phyloP scores from a whole-genome alignment of 2,329 filamentous ascomycete species.

The Scolecobasidium constrictum region DNA sequence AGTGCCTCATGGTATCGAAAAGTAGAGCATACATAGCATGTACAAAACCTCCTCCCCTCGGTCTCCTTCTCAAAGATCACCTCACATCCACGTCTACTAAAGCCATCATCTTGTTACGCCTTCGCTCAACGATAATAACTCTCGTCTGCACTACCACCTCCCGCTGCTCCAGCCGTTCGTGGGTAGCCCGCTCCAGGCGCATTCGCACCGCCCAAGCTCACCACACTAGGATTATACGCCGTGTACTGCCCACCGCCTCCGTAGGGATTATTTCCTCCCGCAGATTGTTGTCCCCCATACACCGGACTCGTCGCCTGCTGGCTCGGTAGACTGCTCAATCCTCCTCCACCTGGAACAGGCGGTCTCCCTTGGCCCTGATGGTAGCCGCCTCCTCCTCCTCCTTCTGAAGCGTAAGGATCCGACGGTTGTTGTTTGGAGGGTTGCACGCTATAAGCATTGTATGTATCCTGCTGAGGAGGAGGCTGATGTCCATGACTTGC shows the following conservation, averaged over 20 bases:
- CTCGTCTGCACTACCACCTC: neutral
- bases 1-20: no score
- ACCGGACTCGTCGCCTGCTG: slow-evolving; percentile 1
- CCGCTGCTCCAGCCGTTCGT: no score
- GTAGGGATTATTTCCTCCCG: no score
- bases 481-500: slow-evolving; percentile 30
- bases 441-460: neutral
- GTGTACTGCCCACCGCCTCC: neutral
- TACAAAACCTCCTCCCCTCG: no score
- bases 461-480: slow-evolving; percentile 15
- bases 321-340: slow-evolving; percentile 5
- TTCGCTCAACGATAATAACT: neutral
- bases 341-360: neutral
- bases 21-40: no score
- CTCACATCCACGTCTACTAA: neutral
- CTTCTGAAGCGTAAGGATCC: neutral
- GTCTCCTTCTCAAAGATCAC: no score
- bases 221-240: neutral
- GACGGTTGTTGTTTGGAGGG: neutral
- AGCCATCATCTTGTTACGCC: neutral
- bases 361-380: neutral
- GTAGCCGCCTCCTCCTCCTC: neutral
- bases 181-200: neutral
- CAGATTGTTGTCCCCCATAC: no score
- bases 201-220: neutral